Conservation (phyloP, 2,329 filamentous ascomycete genomes). For the Exserohilum turcica region DNA sequence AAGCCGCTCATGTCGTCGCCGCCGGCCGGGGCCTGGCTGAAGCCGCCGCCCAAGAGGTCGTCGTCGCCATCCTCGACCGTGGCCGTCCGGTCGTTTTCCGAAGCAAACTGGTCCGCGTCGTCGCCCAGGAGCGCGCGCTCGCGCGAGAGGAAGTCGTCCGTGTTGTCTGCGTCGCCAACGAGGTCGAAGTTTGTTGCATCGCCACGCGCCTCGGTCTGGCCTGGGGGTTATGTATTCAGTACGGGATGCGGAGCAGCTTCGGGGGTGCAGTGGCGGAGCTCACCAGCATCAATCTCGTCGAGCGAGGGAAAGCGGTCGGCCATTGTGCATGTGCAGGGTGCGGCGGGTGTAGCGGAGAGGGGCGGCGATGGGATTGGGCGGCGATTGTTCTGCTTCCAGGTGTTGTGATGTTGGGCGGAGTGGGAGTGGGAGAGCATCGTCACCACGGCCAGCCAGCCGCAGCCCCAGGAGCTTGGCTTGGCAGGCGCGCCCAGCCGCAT, state of each 20-base stretch:
- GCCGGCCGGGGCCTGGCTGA: constrained; percentile 48
- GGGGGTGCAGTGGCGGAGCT: constrained; percentile 30
- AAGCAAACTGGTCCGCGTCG: constrained; percentile 88
- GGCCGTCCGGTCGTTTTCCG: constrained; percentile 70
- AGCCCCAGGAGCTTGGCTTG: constrained; percentile 24
- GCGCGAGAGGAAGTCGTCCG: constrained; percentile 86
- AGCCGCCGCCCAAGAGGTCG: constrained; percentile 70
- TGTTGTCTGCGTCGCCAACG: constrained; percentile 63
- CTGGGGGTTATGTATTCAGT: constrained; percentile 51
- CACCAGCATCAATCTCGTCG: constrained; percentile 60
- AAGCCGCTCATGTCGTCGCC: constrained; percentile 66
- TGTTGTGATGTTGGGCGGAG: constrained; percentile 19
- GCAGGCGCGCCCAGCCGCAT: constrained; percentile 26
- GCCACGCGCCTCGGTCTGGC: constrained; percentile 69
- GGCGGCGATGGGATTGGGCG: constrained; percentile 10
- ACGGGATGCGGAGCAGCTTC: constrained; percentile 27
- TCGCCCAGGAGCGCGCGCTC: constrained; percentile 91
- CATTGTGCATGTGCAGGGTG: constrained; percentile 42
- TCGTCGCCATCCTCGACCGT: constrained; percentile 69
- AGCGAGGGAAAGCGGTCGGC: constrained; percentile 59
- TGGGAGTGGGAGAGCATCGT: no score
- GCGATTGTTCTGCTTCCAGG: constrained; percentile 29
- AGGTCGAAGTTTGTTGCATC: constrained; percentile 51
- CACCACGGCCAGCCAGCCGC: constrained; percentile 14
- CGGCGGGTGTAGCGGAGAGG: not conserved